phyloP scores from a whole-genome alignment of 2,329 filamentous ascomycete species.

The Hymenoscyphus infarciens region DNA sequence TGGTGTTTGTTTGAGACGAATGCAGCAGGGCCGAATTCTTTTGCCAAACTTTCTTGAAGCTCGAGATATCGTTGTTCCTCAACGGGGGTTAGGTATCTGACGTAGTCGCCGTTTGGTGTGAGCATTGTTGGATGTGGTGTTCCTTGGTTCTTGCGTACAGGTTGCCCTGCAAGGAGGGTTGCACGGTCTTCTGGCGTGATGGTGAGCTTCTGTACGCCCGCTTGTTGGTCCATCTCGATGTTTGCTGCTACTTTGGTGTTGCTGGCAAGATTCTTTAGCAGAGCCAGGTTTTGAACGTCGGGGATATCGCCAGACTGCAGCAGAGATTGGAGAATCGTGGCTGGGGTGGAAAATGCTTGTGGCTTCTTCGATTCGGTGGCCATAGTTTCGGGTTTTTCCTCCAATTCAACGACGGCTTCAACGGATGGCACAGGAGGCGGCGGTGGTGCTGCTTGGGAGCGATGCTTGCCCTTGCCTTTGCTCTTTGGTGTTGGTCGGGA shows the following conservation, averaged over 20 bases:
- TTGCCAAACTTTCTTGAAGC: slow-evolving; percentile 59
- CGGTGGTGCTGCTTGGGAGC: slow-evolving; percentile 26
- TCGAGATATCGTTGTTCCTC: slow-evolving; percentile 69
- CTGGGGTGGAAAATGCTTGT: slow-evolving; percentile 29
- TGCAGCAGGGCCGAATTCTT: slow-evolving; percentile 49
- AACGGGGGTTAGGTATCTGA: slow-evolving; percentile 65
- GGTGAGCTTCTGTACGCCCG: slow-evolving; percentile 40
- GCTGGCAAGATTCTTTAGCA: slow-evolving; percentile 40
- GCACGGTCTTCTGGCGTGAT: slow-evolving; percentile 54
- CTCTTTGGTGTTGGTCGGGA: slow-evolving; percentile 19
- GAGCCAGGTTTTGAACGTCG: slow-evolving; percentile 38
- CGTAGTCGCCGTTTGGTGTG: slow-evolving; percentile 71
- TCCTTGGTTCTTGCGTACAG: slow-evolving; percentile 61
- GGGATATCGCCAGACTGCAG: slow-evolving; percentile 36
- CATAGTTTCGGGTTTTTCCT: slow-evolving; percentile 25
- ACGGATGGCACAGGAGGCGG: slow-evolving; percentile 19
- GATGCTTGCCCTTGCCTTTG: slow-evolving; percentile 20
- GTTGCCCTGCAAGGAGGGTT: slow-evolving; percentile 51
- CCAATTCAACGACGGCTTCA: slow-evolving; percentile 23
- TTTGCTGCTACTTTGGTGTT: slow-evolving; percentile 34
- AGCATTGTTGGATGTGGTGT: slow-evolving; percentile 59
- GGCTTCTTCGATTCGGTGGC: slow-evolving; percentile 25
- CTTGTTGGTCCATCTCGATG: slow-evolving; percentile 25
- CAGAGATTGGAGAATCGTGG: slow-evolving; percentile 39
- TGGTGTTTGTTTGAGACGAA: slow-evolving; percentile 56